A percentile compares a stretch with the other conserved stretches of the same genome.
Conservation (phyloP, 75 land plant genomes). For the Sequoia sempervirens region DNA sequence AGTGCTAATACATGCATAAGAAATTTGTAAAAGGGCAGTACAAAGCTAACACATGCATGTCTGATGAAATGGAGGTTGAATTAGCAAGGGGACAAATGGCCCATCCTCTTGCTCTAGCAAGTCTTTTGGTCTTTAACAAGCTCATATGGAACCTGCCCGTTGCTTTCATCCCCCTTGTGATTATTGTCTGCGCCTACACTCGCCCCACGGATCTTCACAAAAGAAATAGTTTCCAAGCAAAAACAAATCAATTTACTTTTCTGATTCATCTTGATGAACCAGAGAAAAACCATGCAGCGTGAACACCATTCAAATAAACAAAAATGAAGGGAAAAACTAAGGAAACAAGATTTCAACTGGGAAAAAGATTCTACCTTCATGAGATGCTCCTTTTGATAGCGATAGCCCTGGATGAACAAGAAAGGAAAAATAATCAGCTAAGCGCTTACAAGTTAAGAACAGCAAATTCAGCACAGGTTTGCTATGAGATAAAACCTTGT, state of each 20-base stretch:
- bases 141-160: neutral
- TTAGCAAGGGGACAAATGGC: no score
- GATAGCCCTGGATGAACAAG: constrained; percentile 21
- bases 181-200: neutral
- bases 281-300: neutral
- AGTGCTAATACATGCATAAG: neutral
- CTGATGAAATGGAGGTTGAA: no score
- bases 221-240: neutral
- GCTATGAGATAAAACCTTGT: neutral
- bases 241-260: neutral
- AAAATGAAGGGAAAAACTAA: neutral
- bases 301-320: neutral
- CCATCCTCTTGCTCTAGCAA: no score
- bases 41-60: neutral
- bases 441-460: neutral
- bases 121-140: neutral
- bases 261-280: neutral
- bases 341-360: neutral
- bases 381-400: constrained; percentile 28
- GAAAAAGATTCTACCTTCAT: constrained; percentile 20
- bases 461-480: neutral
- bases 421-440: neutral
- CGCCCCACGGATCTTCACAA: neutral
- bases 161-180: neutral
- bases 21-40: neutral